phyloP scores from a whole-genome alignment of 192 early-diverging fungal genomes.

The Backusella westeae region DNA sequence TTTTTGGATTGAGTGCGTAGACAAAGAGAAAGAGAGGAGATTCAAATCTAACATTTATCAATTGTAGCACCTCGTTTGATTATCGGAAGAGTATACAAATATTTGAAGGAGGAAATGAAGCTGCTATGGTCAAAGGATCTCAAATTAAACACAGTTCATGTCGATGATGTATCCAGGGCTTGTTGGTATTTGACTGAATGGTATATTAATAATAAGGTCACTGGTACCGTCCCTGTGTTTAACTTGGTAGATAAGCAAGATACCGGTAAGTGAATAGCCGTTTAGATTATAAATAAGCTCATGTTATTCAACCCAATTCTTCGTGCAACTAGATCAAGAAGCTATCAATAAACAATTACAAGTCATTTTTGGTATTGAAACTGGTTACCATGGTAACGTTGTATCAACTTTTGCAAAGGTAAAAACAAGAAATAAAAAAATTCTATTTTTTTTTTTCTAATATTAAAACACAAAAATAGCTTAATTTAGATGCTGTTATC shows the following conservation, averaged over 20 bases:
- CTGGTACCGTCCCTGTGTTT: constrained; percentile 53
- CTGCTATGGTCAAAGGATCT: constrained; percentile 92
- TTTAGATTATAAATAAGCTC: neutral
- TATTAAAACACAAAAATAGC: constrained; percentile 33
- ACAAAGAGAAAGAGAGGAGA: neutral
- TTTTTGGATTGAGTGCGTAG: constrained; percentile 72
- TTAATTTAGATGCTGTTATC: constrained; percentile 81
- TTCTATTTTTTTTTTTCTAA: neutral
- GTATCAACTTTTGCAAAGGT: constrained; percentile 81
- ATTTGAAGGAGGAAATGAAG: constrained; percentile 84
- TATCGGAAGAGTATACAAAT: constrained; percentile 85
- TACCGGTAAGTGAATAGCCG: constrained; percentile 57
- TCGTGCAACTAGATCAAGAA: constrained; percentile 63
- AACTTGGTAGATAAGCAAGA: constrained; percentile 87
- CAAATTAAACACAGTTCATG: constrained; percentile 94
- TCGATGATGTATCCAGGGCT: constrained; percentile 73
- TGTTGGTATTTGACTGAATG: constrained; percentile 56
- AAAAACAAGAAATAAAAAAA: neutral
- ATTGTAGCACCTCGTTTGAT: constrained; percentile 85
- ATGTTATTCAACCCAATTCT: neutral
- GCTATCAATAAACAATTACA: constrained; percentile 70
- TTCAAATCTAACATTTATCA: constrained; percentile 7
- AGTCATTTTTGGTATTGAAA: constrained; percentile 76
- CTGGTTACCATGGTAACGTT: constrained; percentile 78
- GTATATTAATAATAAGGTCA: constrained; percentile 46